A percentile compares a stretch with the other conserved stretches of the same genome.
These are phyloP conservation scores for Closterium sp. DNA, from an alignment of 139 green algal species.

Conservation along the genomic window DNA sequence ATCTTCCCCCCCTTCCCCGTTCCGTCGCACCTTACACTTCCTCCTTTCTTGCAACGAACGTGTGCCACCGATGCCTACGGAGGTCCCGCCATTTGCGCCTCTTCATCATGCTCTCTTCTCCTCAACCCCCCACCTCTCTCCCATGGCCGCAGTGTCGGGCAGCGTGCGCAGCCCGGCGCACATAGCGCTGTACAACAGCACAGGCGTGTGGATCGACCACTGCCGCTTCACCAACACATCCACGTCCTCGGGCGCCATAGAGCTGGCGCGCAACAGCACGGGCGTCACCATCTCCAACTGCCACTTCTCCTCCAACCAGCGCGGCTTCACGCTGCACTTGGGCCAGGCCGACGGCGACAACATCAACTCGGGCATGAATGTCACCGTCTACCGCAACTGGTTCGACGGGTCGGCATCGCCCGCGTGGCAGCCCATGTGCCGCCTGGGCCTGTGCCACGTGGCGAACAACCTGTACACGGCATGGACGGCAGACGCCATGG, in stretches of 20 bases:
- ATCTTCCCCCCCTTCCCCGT: too few species aligned
- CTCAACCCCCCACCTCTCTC: background rate
- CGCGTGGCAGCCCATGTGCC: background rate
- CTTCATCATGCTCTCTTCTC: too few species aligned
- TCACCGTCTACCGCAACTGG: slow-evolving; percentile 6
- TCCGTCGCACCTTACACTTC: too few species aligned
- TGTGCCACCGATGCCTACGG: too few species aligned
- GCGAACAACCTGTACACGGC: slow-evolving; percentile 5
- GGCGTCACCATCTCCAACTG: slow-evolving; percentile 25
- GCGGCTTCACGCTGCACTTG: background rate
- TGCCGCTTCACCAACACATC: background rate
- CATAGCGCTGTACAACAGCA: slow-evolving; percentile 8
- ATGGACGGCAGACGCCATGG: background rate
- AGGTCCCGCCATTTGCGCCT: too few species aligned
- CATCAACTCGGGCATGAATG: background rate
- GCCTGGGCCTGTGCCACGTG: background rate
- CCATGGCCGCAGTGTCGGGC: background rate
- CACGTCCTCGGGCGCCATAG: background rate
- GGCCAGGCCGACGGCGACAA: background rate
- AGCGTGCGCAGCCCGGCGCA: background rate
- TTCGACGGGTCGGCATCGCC: background rate
- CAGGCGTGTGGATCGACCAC: slow-evolving; percentile 9
- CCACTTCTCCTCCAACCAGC: slow-evolving; percentile 1
- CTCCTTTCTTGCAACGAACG: too few species aligned
- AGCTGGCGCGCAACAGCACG: background rate